phyloP scores from a whole-genome alignment of 2,329 filamentous ascomycete species.

The Immersiporthe knoxdaviesiana region DNA sequence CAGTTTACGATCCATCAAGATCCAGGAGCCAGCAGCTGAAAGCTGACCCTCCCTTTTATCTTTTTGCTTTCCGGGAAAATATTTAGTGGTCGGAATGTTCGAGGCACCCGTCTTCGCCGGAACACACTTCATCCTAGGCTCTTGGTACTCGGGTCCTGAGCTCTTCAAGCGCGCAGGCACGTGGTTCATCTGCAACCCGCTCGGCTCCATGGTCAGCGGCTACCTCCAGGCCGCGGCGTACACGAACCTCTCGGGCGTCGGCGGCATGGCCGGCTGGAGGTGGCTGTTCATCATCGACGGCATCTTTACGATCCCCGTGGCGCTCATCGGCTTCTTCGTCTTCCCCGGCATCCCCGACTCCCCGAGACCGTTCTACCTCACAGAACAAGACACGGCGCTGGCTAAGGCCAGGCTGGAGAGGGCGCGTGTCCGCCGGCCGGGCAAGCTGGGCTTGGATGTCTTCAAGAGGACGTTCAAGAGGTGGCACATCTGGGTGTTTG shows the following conservation, averaged over 20 bases:
- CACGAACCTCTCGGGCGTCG: constrained; percentile 53
- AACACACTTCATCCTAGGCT: constrained; percentile 39
- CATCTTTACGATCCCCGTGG: constrained; percentile 59
- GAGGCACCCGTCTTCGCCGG: constrained; percentile 40
- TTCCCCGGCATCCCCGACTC: constrained; percentile 46
- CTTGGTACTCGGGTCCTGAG: constrained; percentile 36
- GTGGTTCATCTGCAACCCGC: constrained; percentile 37
- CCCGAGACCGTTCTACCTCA: constrained; percentile 43
- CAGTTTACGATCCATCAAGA: background rate
- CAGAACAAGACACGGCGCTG: constrained; percentile 40
- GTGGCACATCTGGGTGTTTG: constrained; percentile 57
- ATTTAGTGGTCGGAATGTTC: constrained; percentile 37
- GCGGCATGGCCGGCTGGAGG: constrained; percentile 54
- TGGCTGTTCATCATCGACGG: constrained; percentile 65
- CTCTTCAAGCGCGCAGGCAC: constrained; percentile 39
- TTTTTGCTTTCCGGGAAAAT: too few species aligned
- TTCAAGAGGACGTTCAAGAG: constrained; percentile 49
- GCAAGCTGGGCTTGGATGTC: constrained; percentile 46
- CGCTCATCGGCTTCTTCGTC: constrained; percentile 53
- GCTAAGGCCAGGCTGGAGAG: constrained; percentile 40
- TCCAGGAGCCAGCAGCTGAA: too few species aligned
- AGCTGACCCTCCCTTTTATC: background rate
- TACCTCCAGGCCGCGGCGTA: constrained; percentile 58
- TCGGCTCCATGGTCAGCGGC: constrained; percentile 39
- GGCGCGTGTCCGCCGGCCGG: constrained; percentile 41